A percentile compares a stretch with the other conserved stretches of the same genome.
These are phyloP conservation scores for Trichoderma pleuroti DNA, from an alignment of 2,329 filamentous ascomycete species.

Conservation along the genomic window DNA sequence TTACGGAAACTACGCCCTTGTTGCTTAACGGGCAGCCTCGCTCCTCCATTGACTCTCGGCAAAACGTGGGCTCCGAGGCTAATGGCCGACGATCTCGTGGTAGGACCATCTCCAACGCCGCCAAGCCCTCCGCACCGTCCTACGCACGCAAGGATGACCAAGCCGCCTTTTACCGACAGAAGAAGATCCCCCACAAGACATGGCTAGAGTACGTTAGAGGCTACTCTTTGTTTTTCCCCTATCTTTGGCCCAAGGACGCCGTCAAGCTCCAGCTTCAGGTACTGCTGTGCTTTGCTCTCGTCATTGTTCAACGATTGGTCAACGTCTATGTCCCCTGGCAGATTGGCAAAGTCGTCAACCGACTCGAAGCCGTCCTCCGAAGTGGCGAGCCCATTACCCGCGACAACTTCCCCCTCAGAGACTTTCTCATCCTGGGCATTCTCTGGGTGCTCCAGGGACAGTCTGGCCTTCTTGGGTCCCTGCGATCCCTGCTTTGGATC, in stretches of 20 bases:
- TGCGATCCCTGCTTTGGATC: slow-evolving; percentile 86
- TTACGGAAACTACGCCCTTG: slow-evolving; percentile 61
- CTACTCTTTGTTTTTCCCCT: slow-evolving; percentile 92
- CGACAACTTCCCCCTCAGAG: slow-evolving; percentile 35
- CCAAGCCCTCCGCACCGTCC: slow-evolving; percentile 31
- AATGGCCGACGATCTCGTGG: slow-evolving; percentile 34
- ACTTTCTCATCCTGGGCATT: slow-evolving; percentile 47
- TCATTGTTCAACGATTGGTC: slow-evolving; percentile 75
- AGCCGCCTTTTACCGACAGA: slow-evolving; percentile 83
- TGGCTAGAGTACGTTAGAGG: slow-evolving; percentile 97
- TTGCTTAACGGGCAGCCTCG: slow-evolving; percentile 49
- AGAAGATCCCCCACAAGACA: slow-evolving; percentile 77
- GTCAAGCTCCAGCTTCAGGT: slow-evolving; percentile 71
- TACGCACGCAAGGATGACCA: slow-evolving; percentile 53
- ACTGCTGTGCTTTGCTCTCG: slow-evolving; percentile 74
- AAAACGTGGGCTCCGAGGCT: slow-evolving; percentile 25
- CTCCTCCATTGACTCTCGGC: slow-evolving; percentile 37
- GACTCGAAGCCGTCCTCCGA: slow-evolving; percentile 55
- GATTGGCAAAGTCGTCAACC: slow-evolving; percentile 74
- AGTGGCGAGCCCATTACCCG: slow-evolving; percentile 34
- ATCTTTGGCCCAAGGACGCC: slow-evolving; percentile 89
- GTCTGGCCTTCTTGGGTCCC: slow-evolving; percentile 79
- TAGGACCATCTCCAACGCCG: slow-evolving; percentile 39
- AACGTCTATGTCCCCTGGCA: slow-evolving; percentile 84
- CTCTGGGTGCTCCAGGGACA: slow-evolving; percentile 86